These are phyloP conservation scores for Neoconidiobolus thromboides DNA, from an alignment of 371 early-diverging fungal genomes.

Conservation along the genomic window DNA sequence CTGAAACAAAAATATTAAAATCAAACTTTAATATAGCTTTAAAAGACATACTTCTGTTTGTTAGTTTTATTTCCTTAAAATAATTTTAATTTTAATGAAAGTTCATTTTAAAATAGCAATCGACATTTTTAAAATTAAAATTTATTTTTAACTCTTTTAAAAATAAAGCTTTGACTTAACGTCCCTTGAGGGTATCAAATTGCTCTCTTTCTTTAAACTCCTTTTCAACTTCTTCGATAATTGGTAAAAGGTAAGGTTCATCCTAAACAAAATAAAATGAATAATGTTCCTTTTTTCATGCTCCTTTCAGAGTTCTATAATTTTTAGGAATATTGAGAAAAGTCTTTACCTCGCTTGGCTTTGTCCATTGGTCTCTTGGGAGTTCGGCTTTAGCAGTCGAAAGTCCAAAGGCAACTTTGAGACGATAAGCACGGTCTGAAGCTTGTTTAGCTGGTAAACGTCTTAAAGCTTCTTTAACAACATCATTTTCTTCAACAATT, in stretches of 20 bases:
- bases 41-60: too few relatives aligned
- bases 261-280: conserved; percentile 20
- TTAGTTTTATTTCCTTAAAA: too few relatives aligned
- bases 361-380: conserved; percentile 54
- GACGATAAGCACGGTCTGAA: conserved; percentile 64
- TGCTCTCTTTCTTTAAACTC: conserved; percentile 64
- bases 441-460: conserved; percentile 57
- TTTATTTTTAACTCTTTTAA: too few relatives aligned
- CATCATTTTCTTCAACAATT: conserved; percentile 62
- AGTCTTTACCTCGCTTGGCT: conserved; percentile 32
- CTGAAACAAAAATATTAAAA: too few relatives aligned
- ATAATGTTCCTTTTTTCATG: conserved; percentile 11
- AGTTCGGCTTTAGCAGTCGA: conserved; percentile 50
- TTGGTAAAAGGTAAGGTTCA: conserved; percentile 64
- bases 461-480: conserved; percentile 71
- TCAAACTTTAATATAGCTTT: too few relatives aligned
- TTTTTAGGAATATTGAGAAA: too few relatives aligned
- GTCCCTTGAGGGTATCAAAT: conserved; percentile 9
- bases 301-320: too few relatives aligned
- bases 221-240: conserved; percentile 61
- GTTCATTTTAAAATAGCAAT: too few relatives aligned
- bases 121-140: too few relatives aligned
- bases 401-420: conserved; percentile 61
- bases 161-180: neutral
- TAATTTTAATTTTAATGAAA: too few relatives aligned